A percentile compares a stretch with the other conserved stretches of the same genome.
phyloP scores from a whole-genome alignment of 2,329 filamentous ascomycete genomes.

The Alternaria sp. region DNA sequence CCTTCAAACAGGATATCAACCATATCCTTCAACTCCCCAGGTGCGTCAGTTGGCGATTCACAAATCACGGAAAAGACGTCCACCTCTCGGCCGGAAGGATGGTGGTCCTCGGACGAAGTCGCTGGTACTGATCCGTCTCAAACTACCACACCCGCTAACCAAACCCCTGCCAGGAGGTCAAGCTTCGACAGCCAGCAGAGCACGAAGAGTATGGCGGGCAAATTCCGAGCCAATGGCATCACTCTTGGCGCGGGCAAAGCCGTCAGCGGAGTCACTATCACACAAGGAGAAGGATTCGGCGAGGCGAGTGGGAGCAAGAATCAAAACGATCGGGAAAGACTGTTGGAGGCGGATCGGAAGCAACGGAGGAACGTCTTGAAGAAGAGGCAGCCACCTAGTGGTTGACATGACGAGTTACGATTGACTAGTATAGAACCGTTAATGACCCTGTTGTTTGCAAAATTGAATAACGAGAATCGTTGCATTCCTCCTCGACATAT shows the following conservation, averaged over 20 bases:
- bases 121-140: constrained; percentile 42
- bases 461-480: not conserved
- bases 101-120: constrained; percentile 53
- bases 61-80: constrained; percentile 44
- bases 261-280: constrained; percentile 41
- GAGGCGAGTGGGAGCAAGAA: constrained; percentile 6
- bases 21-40: constrained; percentile 31
- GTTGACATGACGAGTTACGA: constrained; percentile 5
- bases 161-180: constrained; percentile 17
- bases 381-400: constrained; percentile 12
- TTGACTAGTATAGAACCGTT: not conserved
- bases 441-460: not conserved
- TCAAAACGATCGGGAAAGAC: constrained; percentile 10
- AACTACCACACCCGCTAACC: constrained; percentile 28
- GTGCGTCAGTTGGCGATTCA: constrained; percentile 34
- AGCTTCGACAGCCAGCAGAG: constrained; percentile 45
- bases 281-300: constrained; percentile 25
- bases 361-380: constrained; percentile 16
- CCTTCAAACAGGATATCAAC: constrained; percentile 20
- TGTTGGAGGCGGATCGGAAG: constrained; percentile 13
- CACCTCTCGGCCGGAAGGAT: constrained; percentile 49
- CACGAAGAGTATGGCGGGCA: constrained; percentile 31
- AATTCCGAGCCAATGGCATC: constrained; percentile 47
- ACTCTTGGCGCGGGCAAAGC: constrained; percentile 45
- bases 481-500: not conserved